A percentile compares a stretch with the other conserved stretches of the same genome.
Evolutionary conservation across 2,329 filamentous ascomycete species (phyloP).

Genomic region (Elsinoe australis): DNA sequence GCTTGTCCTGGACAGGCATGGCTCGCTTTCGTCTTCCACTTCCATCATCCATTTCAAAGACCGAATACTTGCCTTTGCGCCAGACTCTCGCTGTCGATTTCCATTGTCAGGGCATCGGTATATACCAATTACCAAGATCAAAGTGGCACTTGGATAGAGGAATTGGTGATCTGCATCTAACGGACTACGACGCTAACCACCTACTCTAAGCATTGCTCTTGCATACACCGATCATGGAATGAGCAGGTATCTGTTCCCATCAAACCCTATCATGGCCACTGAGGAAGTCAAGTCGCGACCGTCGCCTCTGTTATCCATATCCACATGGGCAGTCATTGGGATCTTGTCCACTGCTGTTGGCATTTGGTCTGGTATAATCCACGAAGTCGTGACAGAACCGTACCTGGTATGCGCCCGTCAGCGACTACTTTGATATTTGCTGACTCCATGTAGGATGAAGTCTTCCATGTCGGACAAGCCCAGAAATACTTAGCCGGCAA

Average conservation of each 20-base stretch:
- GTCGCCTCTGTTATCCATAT: constrained; percentile 24
- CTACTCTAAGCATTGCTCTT: too few relatives aligned
- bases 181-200: too few relatives aligned
- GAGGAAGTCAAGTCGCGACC: constrained; percentile 6
- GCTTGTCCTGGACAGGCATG: constrained; percentile 8
- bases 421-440: constrained; percentile 18
- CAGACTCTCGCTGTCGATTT: not conserved
- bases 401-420: constrained; percentile 46
- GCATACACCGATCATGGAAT: too few relatives aligned
- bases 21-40: not conserved
- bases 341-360: constrained; percentile 18
- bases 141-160: too few relatives aligned
- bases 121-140: too few relatives aligned
- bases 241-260: too few relatives aligned
- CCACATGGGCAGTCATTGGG: constrained; percentile 30
- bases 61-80: not conserved
- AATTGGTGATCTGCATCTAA: too few relatives aligned
- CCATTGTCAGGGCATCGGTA: not conserved
- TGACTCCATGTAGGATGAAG: constrained; percentile 57
- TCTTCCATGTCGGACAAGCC: constrained; percentile 86
- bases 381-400: constrained; percentile 34
- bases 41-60: not conserved
- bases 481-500: constrained; percentile 73
- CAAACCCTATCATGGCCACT: not conserved
- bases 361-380: constrained; percentile 11